Evolutionary conservation across 1,284 basidiomycete species (phyloP).

Genomic region (Moesziomyces sp.): DNA sequence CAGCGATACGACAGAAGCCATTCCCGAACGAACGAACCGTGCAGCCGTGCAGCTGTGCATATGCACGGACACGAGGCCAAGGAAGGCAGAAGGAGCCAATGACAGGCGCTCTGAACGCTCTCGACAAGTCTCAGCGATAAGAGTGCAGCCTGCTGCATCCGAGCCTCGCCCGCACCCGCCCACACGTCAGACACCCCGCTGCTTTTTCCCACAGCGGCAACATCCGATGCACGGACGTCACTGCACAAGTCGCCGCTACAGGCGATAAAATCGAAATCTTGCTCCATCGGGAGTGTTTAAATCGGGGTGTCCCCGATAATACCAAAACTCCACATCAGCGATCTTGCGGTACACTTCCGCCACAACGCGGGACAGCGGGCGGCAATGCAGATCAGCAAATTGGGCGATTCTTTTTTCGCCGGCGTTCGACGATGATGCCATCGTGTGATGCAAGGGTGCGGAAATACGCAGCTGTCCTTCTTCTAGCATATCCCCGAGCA

Average conservation of each 20-base stretch:
- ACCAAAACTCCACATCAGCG: too few species aligned
- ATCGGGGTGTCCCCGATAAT: too few species aligned
- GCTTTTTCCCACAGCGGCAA: background rate
- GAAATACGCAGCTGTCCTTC: constrained; percentile 1
- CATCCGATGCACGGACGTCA: constrained; percentile 7
- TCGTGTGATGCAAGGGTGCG: background rate
- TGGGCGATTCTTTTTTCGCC: background rate
- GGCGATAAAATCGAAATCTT: background rate
- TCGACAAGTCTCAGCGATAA: background rate
- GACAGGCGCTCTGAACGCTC: background rate
- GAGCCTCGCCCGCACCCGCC: background rate
- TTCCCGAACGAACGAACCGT: background rate
- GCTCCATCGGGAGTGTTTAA: background rate
- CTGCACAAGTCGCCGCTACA: background rate
- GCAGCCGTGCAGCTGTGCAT: background rate
- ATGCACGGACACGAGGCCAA: background rate
- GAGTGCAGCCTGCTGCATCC: background rate
- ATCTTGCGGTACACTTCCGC: background rate
- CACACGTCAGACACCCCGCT: background rate
- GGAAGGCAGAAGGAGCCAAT: background rate
- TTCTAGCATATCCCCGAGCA: background rate
- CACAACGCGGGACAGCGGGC: background rate
- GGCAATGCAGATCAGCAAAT: background rate
- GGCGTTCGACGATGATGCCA: background rate
- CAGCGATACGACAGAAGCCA: background rate